Conservation (phyloP, 1,284 basidiomycete genomes). For the Trametes polyzona region DNA sequence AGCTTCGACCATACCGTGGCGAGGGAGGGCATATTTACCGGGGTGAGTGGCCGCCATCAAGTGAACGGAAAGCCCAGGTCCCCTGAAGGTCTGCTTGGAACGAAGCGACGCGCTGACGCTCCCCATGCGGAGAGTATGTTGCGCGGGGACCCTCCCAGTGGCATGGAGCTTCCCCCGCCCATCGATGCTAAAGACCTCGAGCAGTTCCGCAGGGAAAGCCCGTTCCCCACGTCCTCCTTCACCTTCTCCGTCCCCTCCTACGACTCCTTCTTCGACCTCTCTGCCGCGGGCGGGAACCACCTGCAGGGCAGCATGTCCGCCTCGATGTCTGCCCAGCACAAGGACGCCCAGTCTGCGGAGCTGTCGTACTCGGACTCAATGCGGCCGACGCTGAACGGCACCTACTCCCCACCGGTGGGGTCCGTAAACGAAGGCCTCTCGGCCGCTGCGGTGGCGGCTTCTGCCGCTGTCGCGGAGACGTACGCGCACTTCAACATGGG, state of each 20-base stretch:
- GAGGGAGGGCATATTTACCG: slow-evolving; percentile 62
- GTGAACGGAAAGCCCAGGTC: slow-evolving; percentile 75
- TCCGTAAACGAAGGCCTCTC: slow-evolving; percentile 53
- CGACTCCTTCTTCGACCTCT: slow-evolving; percentile 68
- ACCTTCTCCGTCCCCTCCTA: slow-evolving; percentile 77
- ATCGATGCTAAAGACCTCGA: slow-evolving; percentile 34
- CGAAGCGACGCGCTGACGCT: slow-evolving; percentile 75
- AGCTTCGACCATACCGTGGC: slow-evolving; percentile 90
- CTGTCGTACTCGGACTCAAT: slow-evolving; percentile 41
- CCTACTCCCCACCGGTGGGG: slow-evolving; percentile 31
- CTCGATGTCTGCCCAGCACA: slow-evolving; percentile 26
- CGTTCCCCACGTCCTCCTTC: slow-evolving; percentile 77
- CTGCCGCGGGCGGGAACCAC: slow-evolving; percentile 19
- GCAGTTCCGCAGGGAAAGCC: slow-evolving; percentile 37
- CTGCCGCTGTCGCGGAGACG: slow-evolving; percentile 66
- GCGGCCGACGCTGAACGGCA: slow-evolving; percentile 31
- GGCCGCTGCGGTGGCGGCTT: slow-evolving; percentile 64
- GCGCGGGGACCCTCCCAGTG: slow-evolving; percentile 71
- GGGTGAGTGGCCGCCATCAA: slow-evolving; percentile 71
- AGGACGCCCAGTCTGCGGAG: slow-evolving; percentile 26
- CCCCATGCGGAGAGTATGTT: slow-evolving; percentile 77
- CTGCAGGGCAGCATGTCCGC: slow-evolving; percentile 24
- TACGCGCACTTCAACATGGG: slow-evolving; percentile 64
- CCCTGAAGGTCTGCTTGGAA: slow-evolving; percentile 63
- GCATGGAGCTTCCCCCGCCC: slow-evolving; percentile 44